A percentile compares a stretch with the other conserved stretches of the same genome.
These are phyloP conservation scores for Metschnikowia santaceciliae DNA, from an alignment of 805 yeast species.

Conservation along the genomic window DNA sequence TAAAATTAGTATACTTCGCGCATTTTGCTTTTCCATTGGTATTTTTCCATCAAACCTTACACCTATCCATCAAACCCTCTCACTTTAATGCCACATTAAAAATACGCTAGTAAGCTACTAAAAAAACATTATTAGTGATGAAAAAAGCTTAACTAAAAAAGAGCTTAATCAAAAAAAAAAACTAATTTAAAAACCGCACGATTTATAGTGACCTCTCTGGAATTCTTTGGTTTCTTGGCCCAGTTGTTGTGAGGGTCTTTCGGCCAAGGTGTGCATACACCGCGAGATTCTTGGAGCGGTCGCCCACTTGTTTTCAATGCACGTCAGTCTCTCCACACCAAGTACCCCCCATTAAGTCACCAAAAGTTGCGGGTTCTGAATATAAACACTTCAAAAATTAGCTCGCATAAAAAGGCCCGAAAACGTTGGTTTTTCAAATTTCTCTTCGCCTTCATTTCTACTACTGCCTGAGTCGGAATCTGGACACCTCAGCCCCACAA, in stretches of 20 bases:
- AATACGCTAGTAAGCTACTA: too few relatives aligned
- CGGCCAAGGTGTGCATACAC: neutral
- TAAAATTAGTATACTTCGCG: too few relatives aligned
- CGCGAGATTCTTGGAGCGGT: neutral
- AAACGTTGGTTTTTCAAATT: too few relatives aligned
- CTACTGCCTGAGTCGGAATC: neutral
- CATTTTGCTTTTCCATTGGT: too few relatives aligned
- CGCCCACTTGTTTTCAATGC: conserved; percentile 1
- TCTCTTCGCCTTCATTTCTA: neutral
- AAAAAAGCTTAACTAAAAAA: too few relatives aligned
- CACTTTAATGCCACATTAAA: too few relatives aligned
- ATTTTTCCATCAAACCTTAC: too few relatives aligned
- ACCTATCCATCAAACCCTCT: too few relatives aligned
- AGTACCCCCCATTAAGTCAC: neutral
- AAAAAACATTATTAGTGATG: too few relatives aligned
- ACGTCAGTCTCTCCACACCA: neutral
- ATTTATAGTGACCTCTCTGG: neutral
- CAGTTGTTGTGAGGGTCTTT: neutral
- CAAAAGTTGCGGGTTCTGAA: neutral
- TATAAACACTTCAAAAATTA: neutral
- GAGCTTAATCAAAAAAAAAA: too few relatives aligned
- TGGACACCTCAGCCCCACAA: conserved; percentile 10
- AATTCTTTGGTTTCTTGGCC: neutral
- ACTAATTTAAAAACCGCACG: too few relatives aligned
- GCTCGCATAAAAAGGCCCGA: neutral